Evolutionary conservation across 2,329 filamentous ascomycete genomes (phyloP).

Genomic region (Colletotrichum chrysophilum): DNA sequence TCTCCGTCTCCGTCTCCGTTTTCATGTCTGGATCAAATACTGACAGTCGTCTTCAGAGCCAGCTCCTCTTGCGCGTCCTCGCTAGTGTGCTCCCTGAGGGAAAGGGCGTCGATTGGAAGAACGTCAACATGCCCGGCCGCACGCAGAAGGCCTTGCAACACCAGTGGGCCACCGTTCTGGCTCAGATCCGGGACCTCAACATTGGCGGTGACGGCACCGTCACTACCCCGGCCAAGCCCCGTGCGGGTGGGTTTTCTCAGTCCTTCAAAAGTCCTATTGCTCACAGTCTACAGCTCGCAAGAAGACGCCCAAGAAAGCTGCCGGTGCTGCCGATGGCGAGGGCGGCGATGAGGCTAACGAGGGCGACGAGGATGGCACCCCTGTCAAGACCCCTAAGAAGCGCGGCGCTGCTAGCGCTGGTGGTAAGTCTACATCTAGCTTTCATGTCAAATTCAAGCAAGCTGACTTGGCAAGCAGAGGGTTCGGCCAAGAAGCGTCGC

Average conservation of each 20-base stretch:
- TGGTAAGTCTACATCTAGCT: not conserved
- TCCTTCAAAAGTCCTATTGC: not conserved
- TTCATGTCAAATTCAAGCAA: not conserved
- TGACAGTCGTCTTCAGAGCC: conserved; percentile 26
- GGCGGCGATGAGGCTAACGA: not conserved
- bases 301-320: conserved; percentile 28
- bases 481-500: conserved; percentile 7
- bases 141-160: conserved; percentile 42
- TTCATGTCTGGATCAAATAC: not conserved
- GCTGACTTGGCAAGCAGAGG: not conserved
- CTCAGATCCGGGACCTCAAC: conserved; percentile 40
- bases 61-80: conserved; percentile 41
- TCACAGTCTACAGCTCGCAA: conserved; percentile 10
- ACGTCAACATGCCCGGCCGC: conserved; percentile 39
- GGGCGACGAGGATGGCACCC: not conserved
- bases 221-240: conserved; percentile 2
- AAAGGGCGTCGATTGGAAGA: conserved; percentile 38
- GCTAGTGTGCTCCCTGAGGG: conserved; percentile 33
- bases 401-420: not conserved
- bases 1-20: not conserved
- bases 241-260: not conserved
- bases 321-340: not conserved
- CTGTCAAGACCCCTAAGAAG: conserved; percentile 10
- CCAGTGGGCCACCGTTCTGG: conserved; percentile 41
- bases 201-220: conserved; percentile 11